phyloP scores from a whole-genome alignment of 805 yeast genomes.

The Candida orba region DNA sequence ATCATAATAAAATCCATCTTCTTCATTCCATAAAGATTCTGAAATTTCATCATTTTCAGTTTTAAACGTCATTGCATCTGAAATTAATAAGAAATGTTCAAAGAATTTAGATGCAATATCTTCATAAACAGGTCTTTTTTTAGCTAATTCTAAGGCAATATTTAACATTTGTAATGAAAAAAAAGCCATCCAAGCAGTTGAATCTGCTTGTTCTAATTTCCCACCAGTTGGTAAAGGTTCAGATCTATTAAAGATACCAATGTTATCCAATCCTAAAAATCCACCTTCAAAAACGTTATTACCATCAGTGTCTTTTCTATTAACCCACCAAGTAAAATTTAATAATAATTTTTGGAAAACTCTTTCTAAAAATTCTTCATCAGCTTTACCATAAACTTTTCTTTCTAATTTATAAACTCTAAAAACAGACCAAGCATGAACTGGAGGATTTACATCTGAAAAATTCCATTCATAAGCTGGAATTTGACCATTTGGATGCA shows the following conservation, averaged over 20 bases:
- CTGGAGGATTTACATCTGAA: conserved; percentile 94
- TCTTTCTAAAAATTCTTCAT: conserved; percentile 77
- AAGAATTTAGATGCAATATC: conserved; percentile 91
- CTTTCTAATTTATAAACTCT: conserved; percentile 83
- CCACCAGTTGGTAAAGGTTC: conserved; percentile 95
- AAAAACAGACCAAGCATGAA: conserved; percentile 92
- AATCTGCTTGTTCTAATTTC: conserved; percentile 83
- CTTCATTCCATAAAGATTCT: conserved; percentile 82
- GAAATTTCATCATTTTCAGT: conserved; percentile 39
- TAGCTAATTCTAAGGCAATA: conserved; percentile 85
- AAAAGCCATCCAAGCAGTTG: conserved; percentile 98
- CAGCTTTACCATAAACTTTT: conserved; percentile 76
- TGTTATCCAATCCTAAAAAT: conserved; percentile 85
- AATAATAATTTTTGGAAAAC: conserved; percentile 85
- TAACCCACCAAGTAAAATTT: conserved; percentile 97
- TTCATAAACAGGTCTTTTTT: conserved; percentile 78
- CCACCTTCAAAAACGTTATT: conserved; percentile 93
- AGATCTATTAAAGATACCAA: conserved; percentile 86
- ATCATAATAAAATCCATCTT: conserved; percentile 84
- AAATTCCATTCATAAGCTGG: conserved; percentile 98
- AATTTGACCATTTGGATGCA: conserved; percentile 97
- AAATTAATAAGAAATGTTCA: conserved; percentile 85
- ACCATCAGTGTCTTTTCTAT: conserved; percentile 80
- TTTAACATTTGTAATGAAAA: conserved; percentile 85
- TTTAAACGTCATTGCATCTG: conserved; percentile 85